These are phyloP conservation scores for Russula dissimulans DNA, from an alignment of 768 basidiomycete species.

Conservation along the genomic window DNA sequence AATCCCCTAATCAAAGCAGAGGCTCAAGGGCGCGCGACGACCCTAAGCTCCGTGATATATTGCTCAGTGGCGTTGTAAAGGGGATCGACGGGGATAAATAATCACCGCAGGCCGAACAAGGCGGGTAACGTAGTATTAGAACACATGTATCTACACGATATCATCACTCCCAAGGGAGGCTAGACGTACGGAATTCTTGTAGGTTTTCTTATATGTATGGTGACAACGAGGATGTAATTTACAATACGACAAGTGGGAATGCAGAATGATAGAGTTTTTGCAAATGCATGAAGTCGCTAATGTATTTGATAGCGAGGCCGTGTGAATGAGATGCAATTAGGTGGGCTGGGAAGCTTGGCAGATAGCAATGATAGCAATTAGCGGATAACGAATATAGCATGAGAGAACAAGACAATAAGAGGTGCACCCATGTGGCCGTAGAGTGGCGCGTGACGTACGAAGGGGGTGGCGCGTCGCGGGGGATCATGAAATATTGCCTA, in stretches of 20 bases:
- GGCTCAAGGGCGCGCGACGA: constrained; percentile 38
- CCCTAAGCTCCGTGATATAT: constrained; percentile 39
- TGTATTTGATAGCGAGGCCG: constrained; percentile 5
- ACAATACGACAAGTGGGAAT: constrained; percentile 3
- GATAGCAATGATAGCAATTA: constrained; percentile 5
- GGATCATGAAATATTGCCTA: neutral
- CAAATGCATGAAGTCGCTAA: neutral
- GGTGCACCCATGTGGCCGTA: neutral
- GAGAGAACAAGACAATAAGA: constrained; percentile 5
- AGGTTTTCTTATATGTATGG: neutral
- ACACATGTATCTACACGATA: constrained; percentile 7
- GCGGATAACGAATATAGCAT: neutral
- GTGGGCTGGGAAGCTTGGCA: neutral
- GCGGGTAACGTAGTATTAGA: neutral
- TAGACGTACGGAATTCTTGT: neutral
- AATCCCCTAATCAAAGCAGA: constrained; percentile 28
- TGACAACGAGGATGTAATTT: constrained; percentile 7
- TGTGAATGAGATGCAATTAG: constrained; percentile 6
- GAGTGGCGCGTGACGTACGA: neutral
- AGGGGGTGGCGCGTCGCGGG: neutral
- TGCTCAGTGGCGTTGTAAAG: constrained; percentile 49
- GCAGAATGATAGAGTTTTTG: constrained; percentile 6
- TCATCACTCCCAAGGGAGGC: neutral
- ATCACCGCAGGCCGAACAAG: neutral
- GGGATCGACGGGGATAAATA: constrained; percentile 35